Evolutionary conservation across 2,329 filamentous ascomycete species (phyloP).

Genomic region (Paracoccidioides brasiliensis): DNA sequence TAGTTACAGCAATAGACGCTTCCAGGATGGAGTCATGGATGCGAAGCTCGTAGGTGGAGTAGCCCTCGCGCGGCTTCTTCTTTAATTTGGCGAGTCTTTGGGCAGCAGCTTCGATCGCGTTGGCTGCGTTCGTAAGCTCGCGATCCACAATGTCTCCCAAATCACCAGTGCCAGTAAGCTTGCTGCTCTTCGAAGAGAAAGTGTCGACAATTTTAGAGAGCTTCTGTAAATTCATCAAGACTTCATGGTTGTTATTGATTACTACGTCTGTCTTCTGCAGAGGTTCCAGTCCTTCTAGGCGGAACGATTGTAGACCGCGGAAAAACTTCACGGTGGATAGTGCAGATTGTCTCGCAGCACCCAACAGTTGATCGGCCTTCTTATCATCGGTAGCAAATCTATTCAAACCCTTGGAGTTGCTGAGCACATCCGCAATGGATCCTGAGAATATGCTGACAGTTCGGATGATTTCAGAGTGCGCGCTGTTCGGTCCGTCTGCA

Average conservation of each 20-base stretch:
- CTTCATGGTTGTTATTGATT: constrained; percentile 93
- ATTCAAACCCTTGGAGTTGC: constrained; percentile 90
- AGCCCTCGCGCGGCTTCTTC: constrained; percentile 92
- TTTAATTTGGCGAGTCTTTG: constrained; percentile 80
- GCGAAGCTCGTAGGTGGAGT: constrained; percentile 89
- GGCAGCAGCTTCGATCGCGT: constrained; percentile 85
- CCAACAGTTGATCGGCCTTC: constrained; percentile 75
- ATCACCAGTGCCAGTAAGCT: constrained; percentile 67
- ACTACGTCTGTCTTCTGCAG: constrained; percentile 93
- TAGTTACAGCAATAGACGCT: constrained; percentile 84
- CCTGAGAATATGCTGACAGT: constrained; percentile 83
- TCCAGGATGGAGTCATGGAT: constrained; percentile 93
- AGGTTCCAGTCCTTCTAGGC: constrained; percentile 77
- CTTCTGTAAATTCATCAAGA: constrained; percentile 84
- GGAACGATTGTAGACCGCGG: constrained; percentile 84
- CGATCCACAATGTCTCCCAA: constrained; percentile 84
- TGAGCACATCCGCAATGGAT: constrained; percentile 82
- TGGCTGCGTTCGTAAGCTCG: constrained; percentile 84
- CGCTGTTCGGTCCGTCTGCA: constrained; percentile 84
- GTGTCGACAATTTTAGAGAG: constrained; percentile 86
- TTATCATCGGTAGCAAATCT: constrained; percentile 91
- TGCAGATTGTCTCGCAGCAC: constrained; percentile 70
- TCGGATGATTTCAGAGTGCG: constrained; percentile 82
- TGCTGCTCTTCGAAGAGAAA: constrained; percentile 77
- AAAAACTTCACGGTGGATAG: constrained; percentile 87